These are phyloP conservation scores for Mortierella sp. DNA, from an alignment of 371 early-diverging fungal genomes.

Conservation along the genomic window DNA sequence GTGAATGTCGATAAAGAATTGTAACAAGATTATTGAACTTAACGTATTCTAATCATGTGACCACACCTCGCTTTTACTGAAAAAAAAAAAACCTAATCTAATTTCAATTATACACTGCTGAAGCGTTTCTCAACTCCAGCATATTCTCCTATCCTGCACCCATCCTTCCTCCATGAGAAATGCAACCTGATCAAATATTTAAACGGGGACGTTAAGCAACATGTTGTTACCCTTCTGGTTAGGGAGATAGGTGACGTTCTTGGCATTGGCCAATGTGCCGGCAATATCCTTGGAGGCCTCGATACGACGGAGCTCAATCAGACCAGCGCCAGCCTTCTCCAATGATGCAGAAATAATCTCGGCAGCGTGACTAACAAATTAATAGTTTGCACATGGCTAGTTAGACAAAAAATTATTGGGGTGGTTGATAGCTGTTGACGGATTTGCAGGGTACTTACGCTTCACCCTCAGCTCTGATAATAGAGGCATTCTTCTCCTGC, in stretches of 20 bases:
- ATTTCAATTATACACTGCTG: conserved; percentile 6
- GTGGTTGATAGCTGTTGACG: not conserved
- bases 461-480: conserved; percentile 99
- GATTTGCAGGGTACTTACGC: conserved; percentile 64
- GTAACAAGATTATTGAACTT: not conserved
- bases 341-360: conserved; percentile 90
- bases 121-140: conserved; percentile 2
- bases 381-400: not conserved
- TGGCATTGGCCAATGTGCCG: conserved; percentile 83
- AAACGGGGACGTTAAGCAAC: conserved; percentile 56
- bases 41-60: not conserved
- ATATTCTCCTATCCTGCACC: conserved; percentile 52
- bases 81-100: too few species aligned
- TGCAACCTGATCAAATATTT: conserved; percentile 5
- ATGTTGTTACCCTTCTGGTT: conserved; percentile 59
- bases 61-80: not conserved
- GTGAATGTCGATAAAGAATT: conserved; percentile 19
- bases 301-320: conserved; percentile 96
- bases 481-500: conserved; percentile 97
- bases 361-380: conserved; percentile 70
- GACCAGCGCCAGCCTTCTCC: conserved; percentile 92
- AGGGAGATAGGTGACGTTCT: conserved; percentile 97
- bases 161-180: not conserved
- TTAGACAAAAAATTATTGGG: not conserved
- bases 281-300: conserved; percentile 98